phyloP scores from a whole-genome alignment of 345 rosid genomes.

The Gossypium raimondii region DNA sequence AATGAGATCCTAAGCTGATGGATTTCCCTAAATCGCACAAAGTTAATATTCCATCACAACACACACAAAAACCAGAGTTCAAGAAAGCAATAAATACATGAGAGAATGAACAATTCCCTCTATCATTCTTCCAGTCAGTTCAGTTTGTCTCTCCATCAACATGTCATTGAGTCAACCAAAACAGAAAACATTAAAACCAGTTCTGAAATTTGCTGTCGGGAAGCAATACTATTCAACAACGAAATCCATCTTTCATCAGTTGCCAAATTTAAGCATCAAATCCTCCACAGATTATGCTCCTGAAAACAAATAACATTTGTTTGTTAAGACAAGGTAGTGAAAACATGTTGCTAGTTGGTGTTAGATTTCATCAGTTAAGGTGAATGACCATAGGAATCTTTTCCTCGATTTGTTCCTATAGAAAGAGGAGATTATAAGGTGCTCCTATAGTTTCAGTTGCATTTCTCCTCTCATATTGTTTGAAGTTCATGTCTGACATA shows the following conservation, averaged over 20 bases:
- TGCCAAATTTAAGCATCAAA: neutral
- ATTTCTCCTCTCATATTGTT: no score
- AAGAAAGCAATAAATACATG: neutral
- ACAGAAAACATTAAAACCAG: slow-evolving; percentile 1
- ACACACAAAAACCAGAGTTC: neutral
- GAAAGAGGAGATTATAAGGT: neutral
- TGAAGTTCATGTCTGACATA: no score
- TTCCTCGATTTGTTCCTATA: neutral
- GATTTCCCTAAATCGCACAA: no score
- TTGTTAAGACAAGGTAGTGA: neutral
- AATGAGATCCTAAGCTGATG: no score
- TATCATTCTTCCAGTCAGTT: neutral
- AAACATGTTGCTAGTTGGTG: neutral
- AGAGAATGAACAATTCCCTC: slow-evolving; percentile 16
- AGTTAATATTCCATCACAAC: neutral
- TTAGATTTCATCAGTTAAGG: neutral
- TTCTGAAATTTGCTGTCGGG: neutral
- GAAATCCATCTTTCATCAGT: neutral
- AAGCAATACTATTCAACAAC: neutral
- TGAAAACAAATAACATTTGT: neutral
- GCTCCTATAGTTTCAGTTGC: neutral
- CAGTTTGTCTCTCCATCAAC: neutral
- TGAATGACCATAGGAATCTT: neutral
- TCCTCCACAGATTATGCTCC: slow-evolving; percentile 15
- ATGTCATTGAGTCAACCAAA: slow-evolving; percentile 9